Conservation (phyloP, 1,284 basidiomycete genomes). For the Ustilago loliicola region DNA sequence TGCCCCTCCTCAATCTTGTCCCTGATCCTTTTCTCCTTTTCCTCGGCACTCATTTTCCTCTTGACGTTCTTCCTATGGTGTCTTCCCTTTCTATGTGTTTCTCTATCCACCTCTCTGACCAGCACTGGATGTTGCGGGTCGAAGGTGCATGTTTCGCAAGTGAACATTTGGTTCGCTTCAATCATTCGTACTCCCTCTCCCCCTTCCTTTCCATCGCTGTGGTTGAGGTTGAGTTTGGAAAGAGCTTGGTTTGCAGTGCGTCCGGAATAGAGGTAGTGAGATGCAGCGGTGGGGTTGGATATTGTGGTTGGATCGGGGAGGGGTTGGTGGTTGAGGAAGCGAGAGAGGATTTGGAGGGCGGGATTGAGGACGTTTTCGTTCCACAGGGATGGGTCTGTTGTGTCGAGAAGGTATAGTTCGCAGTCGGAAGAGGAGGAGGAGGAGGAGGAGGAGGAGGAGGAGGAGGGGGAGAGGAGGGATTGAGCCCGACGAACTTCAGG, state of each 20-base stretch:
- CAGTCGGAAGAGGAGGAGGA: background rate
- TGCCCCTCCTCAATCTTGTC: constrained; percentile 8
- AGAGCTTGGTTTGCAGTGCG: constrained; percentile 70
- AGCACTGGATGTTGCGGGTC: constrained; percentile 79
- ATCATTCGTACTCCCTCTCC: constrained; percentile 23
- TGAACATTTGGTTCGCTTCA: constrained; percentile 49
- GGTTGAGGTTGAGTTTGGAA: constrained; percentile 72
- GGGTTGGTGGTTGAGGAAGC: constrained; percentile 74
- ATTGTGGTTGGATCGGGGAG: constrained; percentile 77
- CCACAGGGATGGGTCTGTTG: constrained; percentile 77
- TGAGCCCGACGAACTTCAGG: constrained; percentile 75
- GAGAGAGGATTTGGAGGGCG: constrained; percentile 51
- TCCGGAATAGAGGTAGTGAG: constrained; percentile 71
- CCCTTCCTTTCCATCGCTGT: constrained; percentile 36
- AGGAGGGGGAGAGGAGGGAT: background rate
- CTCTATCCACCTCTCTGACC: constrained; percentile 79
- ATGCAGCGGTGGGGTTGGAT: constrained; percentile 75
- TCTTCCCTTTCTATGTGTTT: constrained; percentile 72
- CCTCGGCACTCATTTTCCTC: constrained; percentile 11
- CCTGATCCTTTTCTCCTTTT: constrained; percentile 18
- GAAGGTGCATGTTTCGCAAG: constrained; percentile 80
- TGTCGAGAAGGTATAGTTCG: constrained; percentile 79
- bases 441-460: background rate
- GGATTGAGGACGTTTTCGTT: constrained; percentile 65
- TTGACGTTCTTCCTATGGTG: constrained; percentile 39